Evolutionary conservation across 2,329 filamentous ascomycete species (phyloP), one percentile per base, ranked within the genome.

Genomic region (Claviceps digitariae): DNA sequence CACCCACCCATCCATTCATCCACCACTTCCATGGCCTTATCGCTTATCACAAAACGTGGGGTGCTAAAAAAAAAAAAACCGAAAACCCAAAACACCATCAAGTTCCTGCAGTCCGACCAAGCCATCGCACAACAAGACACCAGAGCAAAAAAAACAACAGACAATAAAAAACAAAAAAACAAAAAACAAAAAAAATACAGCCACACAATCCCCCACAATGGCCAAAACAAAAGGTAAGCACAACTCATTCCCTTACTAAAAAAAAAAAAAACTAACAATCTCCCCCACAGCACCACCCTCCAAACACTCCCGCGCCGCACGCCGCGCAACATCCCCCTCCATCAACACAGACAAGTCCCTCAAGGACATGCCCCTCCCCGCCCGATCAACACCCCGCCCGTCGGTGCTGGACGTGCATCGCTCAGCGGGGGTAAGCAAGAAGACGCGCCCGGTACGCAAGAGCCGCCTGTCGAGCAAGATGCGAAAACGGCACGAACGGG

Each of bases 281-380:
- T 12, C 15, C 15, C 23, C 23, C 15, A 20, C 4, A 41, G 12
- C 63, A 86, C 82, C 72, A 52, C 73, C 74, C 41, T 87, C 85
- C 4, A 68, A 81, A 54, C 85, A 84, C 71, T 90, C 87, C 52
- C 84, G 87, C 58, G 85, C 84, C 55, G 84, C 85, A 43, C 80
- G 86, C 63, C 82, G 87, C 17, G 86, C 84, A 48, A 80, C 81
- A 17, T 86, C 84, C 4, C 83, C 85, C 27, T 75, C 81, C 61
- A 82, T 87, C 67, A 71, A 86, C 68, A 78, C 79, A 45, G 83
- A 87, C 74, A 86, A 86, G 69, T 85, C 83, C 7, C 73, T 87
- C 23, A 85, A 84, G 64, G 71, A 79, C 40, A 68, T 77, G 55
- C 71, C 75, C 56, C 72, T 75, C 48, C 9, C 52, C 64, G 57